A percentile compares a stretch with the other conserved stretches of the same genome.
These are phyloP conservation scores for Turnera subulata DNA, from an alignment of 345 rosid species.

Conservation along the genomic window DNA sequence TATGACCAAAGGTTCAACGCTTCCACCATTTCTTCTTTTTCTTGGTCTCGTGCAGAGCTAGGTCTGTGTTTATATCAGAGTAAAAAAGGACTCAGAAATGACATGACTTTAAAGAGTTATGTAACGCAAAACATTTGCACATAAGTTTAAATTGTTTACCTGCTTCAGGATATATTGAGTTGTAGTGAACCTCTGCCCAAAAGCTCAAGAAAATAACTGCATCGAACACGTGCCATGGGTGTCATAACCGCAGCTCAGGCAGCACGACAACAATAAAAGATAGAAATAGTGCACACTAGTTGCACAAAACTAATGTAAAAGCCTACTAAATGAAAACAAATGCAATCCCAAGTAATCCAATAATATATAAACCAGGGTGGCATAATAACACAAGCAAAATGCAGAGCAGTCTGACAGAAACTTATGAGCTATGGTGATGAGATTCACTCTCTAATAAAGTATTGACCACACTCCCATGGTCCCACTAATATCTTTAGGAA, in stretches of 20 bases:
- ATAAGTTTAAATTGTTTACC: constrained; percentile 33
- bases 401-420: too few relatives aligned
- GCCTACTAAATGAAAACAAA: too few relatives aligned
- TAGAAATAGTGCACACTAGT: too few relatives aligned
- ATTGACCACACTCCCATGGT: too few relatives aligned
- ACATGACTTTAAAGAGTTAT: not conserved
- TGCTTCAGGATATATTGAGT: constrained; percentile 86
- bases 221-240: not conserved
- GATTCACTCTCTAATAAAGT: too few relatives aligned
- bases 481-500: not conserved
- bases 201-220: constrained; percentile 88
- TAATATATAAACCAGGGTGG: too few relatives aligned
- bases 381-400: too few relatives aligned
- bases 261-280: too few relatives aligned
- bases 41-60: constrained; percentile 25
- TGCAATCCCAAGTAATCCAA: too few relatives aligned
- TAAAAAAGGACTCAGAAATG: not conserved
- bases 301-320: too few relatives aligned
- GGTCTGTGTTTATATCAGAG: constrained; percentile 20
- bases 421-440: too few relatives aligned
- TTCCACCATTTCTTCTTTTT: constrained; percentile 52
- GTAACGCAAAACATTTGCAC: not conserved
- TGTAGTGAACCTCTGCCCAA: constrained; percentile 99
- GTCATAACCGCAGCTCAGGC: not conserved
- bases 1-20: constrained; percentile 15